Conservation (phyloP, 495 filamentous ascomycete genomes). For the Aspergillus cavernicola region DNA sequence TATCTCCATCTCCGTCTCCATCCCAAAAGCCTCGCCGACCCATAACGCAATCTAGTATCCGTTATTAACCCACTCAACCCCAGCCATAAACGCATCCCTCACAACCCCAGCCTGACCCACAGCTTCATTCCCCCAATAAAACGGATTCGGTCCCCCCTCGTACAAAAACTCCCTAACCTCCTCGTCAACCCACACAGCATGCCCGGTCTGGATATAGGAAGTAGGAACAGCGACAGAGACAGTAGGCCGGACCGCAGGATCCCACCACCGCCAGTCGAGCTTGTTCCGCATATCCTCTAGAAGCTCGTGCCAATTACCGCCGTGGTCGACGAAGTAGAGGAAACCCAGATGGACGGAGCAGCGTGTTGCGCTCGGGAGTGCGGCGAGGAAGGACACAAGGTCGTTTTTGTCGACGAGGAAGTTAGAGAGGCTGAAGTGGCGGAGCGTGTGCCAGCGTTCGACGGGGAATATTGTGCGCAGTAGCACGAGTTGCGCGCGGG, state of each 20-base stretch:
- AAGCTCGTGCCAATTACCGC: conserved; percentile 5
- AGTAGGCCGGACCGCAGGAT: conserved; percentile 1
- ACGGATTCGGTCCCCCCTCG: conserved; percentile 6
- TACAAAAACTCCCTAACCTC: conserved; percentile 9
- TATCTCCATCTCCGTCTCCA: too few species aligned
- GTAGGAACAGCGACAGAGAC: not conserved
- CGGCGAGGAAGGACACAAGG: conserved; percentile 13
- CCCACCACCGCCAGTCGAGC: conserved; percentile 8
- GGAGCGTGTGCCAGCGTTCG: conserved; percentile 19
- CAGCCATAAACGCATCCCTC: not conserved
- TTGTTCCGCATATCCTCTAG: conserved; percentile 12
- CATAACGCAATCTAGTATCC: too few species aligned
- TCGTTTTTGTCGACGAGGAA: conserved; percentile 20
- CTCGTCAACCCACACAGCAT: conserved; percentile 6
- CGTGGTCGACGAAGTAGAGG: conserved; percentile 13
- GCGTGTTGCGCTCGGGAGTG: conserved; percentile 11
- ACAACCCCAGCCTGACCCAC: not conserved
- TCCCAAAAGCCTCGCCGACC: too few species aligned
- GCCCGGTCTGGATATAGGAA: not conserved
- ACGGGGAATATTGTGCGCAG: conserved; percentile 21
- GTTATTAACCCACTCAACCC: not conserved
- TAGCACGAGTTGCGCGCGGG: conserved; percentile 4
- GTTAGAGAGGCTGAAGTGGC: conserved; percentile 24
- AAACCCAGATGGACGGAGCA: conserved; percentile 16
- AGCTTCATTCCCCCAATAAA: not conserved